phyloP scores from a whole-genome alignment of 2,329 filamentous ascomycete species.

The Cytospora mali region DNA sequence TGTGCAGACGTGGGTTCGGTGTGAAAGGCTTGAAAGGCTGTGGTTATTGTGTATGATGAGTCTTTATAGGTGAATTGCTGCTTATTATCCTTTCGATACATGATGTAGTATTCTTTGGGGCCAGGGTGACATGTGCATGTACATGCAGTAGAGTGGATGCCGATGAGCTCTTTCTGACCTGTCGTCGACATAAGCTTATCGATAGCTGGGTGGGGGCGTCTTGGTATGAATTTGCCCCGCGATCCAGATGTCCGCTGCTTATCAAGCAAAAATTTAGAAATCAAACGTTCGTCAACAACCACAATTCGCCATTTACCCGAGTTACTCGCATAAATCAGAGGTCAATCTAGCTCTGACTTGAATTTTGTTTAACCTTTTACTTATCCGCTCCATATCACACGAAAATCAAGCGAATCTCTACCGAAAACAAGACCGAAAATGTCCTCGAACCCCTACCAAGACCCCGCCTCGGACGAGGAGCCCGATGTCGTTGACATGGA shows the following conservation, averaged over 20 bases:
- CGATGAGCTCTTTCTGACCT: background rate
- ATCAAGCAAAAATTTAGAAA: conserved; percentile 30
- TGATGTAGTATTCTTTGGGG: background rate
- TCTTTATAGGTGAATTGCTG: background rate
- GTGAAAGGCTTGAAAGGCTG: background rate
- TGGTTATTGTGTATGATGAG: background rate
- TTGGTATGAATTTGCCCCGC: conserved; percentile 20
- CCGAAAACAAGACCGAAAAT: conserved; percentile 20
- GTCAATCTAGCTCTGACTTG: too few species aligned
- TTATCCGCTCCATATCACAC: background rate
- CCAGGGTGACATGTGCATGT: background rate
- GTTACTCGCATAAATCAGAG: conserved; percentile 3
- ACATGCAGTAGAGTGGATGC: background rate
- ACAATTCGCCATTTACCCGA: background rate
- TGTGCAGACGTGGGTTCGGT: background rate
- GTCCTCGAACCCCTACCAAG: conserved; percentile 39
- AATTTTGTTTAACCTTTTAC: too few species aligned
- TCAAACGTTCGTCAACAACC: conserved; percentile 3
- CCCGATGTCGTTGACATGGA: conserved; percentile 75
- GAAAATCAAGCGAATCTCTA: background rate
- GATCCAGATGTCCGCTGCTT: conserved; percentile 24
- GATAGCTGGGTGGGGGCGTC: conserved; percentile 3
- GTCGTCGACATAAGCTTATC: conserved; percentile 12
- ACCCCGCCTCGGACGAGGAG: conserved; percentile 56
- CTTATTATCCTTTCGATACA: background rate